Conservation (phyloP, 768 basidiomycete genomes). For the Gelatoporia subvermispora region DNA sequence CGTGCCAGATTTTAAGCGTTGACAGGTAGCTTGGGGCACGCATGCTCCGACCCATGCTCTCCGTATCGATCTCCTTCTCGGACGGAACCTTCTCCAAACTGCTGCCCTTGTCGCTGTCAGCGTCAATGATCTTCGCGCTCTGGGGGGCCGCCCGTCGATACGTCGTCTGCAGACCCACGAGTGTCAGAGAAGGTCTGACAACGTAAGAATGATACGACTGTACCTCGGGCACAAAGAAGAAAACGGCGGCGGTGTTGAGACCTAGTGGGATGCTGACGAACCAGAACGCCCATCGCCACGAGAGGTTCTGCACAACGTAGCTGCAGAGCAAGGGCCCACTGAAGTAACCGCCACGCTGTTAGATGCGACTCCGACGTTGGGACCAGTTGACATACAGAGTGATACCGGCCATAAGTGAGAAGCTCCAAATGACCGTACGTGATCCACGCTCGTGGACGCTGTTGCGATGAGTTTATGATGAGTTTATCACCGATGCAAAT, state of each 20-base stretch:
- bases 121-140: constrained; percentile 1
- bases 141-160: constrained; percentile 16
- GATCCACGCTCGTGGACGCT: constrained; percentile 42
- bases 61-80: background rate
- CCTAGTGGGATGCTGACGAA: constrained; percentile 41
- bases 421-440: constrained; percentile 40
- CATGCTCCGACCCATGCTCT: constrained; percentile 3
- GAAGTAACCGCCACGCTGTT: background rate
- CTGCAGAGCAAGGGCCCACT: constrained; percentile 42
- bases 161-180: constrained; percentile 28
- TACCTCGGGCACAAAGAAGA: constrained; percentile 43
- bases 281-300: constrained; percentile 45
- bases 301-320: constrained; percentile 39
- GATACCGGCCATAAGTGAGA: constrained; percentile 39
- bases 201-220: background rate
- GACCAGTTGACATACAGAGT: constrained; percentile 29
- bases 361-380: rapidly evolving
- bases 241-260: constrained; percentile 30
- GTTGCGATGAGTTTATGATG: background rate
- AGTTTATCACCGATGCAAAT: too few relatives aligned
- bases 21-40: constrained; percentile 26
- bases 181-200: too few relatives aligned
- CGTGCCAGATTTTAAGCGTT: constrained; percentile 34
- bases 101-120: constrained; percentile 5
- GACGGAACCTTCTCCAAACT: constrained; percentile 7